Evolutionary conservation across 2,329 filamentous ascomycete species (phyloP).

Genomic region (Aspergillus sp.): DNA sequence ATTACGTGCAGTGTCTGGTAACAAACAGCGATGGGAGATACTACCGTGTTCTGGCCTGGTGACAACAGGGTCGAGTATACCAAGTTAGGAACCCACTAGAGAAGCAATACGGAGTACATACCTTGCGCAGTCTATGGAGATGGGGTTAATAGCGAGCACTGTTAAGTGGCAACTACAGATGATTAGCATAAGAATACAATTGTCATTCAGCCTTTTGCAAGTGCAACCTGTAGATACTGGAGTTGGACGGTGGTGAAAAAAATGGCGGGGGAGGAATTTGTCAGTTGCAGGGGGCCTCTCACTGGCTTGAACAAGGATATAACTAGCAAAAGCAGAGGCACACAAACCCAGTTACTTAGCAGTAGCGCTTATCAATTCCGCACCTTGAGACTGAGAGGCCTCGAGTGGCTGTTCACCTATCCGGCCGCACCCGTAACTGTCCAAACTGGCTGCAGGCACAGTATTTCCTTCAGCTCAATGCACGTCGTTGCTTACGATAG

Average conservation of each 20-base stretch:
- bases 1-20: constrained; percentile 9
- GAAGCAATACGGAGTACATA: no score
- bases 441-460: neutral
- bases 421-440: neutral
- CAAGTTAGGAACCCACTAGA: neutral
- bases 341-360: neutral
- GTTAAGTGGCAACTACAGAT: neutral
- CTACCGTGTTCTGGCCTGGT: no score
- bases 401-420: neutral
- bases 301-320: neutral
- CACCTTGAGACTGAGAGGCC: no score
- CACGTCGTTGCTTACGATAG: neutral
- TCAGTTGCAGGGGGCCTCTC: neutral
- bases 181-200: neutral
- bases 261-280: neutral
- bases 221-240: neutral
- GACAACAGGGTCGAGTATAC: constrained; percentile 1
- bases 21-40: constrained; percentile 1
- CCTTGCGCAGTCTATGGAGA: neutral
- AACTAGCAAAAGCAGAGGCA: neutral
- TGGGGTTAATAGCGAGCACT: neutral
- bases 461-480: neutral
- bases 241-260: neutral
- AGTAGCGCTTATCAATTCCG: neutral
- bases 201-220: neutral